Conservation (phyloP, 441 rosid species). For the Dalechampia spathulata region DNA sequence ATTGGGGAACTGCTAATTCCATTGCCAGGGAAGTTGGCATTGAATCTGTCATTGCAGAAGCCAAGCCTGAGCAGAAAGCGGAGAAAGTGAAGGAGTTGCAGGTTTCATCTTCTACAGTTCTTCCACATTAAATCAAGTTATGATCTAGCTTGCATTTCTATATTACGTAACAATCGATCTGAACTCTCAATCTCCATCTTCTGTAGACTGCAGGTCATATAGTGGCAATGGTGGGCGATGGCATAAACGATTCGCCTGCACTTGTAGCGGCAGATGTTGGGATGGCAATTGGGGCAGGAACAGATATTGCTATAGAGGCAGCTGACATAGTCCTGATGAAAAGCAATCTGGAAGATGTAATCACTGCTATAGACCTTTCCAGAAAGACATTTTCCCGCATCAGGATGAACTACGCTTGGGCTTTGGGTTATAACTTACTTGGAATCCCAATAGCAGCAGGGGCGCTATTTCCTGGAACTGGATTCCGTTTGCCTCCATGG, state of each 20-base stretch:
- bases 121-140: no score
- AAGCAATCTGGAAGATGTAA: slow-evolving; percentile 82
- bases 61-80: slow-evolving; percentile 86
- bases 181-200: background rate
- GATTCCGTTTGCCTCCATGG: slow-evolving; percentile 90
- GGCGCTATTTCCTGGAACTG: slow-evolving; percentile 58
- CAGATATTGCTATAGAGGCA: slow-evolving; percentile 92
- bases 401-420: slow-evolving; percentile 90
- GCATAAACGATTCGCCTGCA: slow-evolving; percentile 89
- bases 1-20: slow-evolving; percentile 91
- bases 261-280: slow-evolving; percentile 90
- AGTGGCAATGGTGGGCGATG: slow-evolving; percentile 97
- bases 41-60: slow-evolving; percentile 69
- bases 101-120: no score
- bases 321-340: slow-evolving; percentile 88
- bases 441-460: slow-evolving; percentile 90
- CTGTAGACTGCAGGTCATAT: slow-evolving; percentile 49
- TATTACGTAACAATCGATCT: no score
- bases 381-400: slow-evolving; percentile 74
- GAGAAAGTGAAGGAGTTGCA: slow-evolving; percentile 79
- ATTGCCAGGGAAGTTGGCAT: slow-evolving; percentile 77
- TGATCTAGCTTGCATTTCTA: no score
- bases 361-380: slow-evolving; percentile 78
- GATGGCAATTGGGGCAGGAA: slow-evolving; percentile 95
- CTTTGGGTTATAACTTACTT: slow-evolving; percentile 66